Evolutionary conservation across 2,329 filamentous ascomycete genomes (phyloP), one percentile per base, ranked within the genome.

Genomic region (Macroventuria anomochaeta): DNA sequence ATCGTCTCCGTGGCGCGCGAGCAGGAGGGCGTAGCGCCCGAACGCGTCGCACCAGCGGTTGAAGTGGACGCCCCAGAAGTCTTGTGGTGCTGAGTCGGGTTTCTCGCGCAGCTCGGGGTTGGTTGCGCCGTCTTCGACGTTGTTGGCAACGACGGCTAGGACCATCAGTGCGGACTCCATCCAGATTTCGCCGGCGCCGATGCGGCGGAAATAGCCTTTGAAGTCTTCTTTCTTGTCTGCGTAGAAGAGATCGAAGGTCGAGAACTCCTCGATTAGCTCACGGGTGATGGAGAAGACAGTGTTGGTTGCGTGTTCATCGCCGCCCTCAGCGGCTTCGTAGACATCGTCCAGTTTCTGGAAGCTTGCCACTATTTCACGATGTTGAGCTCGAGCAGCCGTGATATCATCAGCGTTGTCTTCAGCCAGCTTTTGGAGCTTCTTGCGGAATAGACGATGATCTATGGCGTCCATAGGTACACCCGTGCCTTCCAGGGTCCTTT

Each of bases 41-140:
- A 99, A 96, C 0, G 96, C 82, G 62, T 96, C 90, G 3, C 97
- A 83, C 95, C 95, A 99, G 39, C 86, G 83, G 53, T 87, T 81
- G 68, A 97, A 96, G 0, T 86, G 79, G 39, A 97, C 90, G 7
- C 89, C 89, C 61, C 91, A 88, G 68, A 91, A 93, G 54, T 82
- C 80, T 39, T 74, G 74, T 2, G 83, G 83, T 31, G 81, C 25
- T 5, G 38, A 20, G 15, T 68, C 63, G 13, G 69, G 67, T 18
- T 56, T 63, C 39, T 72, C 63, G 46, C 62, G 63, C 7, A 72
- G 57, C 37, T 72, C 69, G 18, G 61, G 58, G 13, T 65, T 53
- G 18, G 63, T 60, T 20, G 64, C 60, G 12, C 69, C 70, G 42
- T 73, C 70, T 53, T 73, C 70, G 10, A 69, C 60, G 8, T 65